Percentiles rank a stretch among this genome's conserved stretches.
Conservation (phyloP, 164 flowering plant genomes). For the Chimonanthus salicifolius region DNA sequence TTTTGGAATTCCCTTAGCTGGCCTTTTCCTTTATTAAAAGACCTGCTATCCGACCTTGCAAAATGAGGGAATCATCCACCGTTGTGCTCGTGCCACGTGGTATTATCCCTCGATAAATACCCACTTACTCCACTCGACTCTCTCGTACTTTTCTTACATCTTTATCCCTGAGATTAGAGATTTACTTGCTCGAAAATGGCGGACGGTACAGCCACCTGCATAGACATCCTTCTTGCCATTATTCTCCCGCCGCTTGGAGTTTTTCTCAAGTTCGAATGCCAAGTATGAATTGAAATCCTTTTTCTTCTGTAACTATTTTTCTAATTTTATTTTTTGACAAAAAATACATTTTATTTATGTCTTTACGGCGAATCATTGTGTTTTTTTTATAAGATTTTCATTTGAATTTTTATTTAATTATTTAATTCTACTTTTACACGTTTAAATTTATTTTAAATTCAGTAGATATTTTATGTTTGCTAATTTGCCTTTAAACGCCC, state of each 20-base stretch:
- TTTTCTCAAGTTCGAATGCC: constrained; percentile 45
- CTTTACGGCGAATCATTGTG: too few species aligned
- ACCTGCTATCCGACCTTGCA: too few species aligned
- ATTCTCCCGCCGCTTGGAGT: constrained; percentile 44
- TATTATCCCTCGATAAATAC: not conserved
- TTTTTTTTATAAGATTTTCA: too few species aligned
- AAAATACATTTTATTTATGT: too few species aligned
- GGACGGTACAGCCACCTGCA: constrained; percentile 11
- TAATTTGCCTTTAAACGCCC: too few species aligned
- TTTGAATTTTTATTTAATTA: too few species aligned
- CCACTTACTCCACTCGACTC: not conserved
- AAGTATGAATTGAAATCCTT: not conserved
- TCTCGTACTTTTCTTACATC: not conserved
- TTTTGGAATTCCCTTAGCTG: too few species aligned
- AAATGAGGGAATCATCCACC: not conserved
- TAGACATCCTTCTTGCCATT: constrained; percentile 24
- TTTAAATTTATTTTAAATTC: too few species aligned
- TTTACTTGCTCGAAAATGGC: not conserved
- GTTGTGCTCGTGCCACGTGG: not conserved
- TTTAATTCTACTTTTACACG: too few species aligned
- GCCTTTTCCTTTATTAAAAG: too few species aligned
- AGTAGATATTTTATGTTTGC: too few species aligned
- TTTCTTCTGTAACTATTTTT: not conserved
- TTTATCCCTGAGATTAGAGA: not conserved
- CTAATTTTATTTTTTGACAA: not conserved